Conservation (phyloP, 208 protist species). For the Trichomonas vaginalis region DNA sequence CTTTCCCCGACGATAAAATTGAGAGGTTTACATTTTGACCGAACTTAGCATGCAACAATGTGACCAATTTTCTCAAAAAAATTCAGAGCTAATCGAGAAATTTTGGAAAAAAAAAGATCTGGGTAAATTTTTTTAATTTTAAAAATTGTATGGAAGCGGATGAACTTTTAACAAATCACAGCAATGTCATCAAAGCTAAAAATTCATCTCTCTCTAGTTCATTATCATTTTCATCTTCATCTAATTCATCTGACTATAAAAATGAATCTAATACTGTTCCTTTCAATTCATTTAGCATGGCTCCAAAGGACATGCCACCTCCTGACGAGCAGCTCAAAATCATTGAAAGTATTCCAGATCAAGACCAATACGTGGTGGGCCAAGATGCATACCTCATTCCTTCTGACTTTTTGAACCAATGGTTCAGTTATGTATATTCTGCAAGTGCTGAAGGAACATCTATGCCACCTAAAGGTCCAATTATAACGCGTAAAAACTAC, state of each 20-base stretch:
- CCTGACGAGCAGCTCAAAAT: background rate
- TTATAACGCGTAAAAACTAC: background rate
- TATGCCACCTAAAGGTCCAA: background rate
- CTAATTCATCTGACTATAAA: background rate
- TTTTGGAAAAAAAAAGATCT: too few species aligned
- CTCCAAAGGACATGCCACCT: background rate
- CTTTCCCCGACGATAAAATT: too few species aligned
- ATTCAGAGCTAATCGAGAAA: too few species aligned
- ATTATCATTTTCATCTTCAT: background rate
- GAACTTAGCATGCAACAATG: too few species aligned
- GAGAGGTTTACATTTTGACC: too few species aligned
- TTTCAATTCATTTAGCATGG: background rate
- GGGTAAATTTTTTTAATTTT: too few species aligned
- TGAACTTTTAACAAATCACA: too few species aligned
- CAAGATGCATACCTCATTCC: background rate
- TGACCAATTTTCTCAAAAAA: too few species aligned
- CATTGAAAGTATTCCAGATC: background rate
- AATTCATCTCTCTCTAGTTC: background rate
- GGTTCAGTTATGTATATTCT: background rate
- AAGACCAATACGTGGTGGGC: background rate
- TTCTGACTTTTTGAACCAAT: background rate
- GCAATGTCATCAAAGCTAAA: too few species aligned
- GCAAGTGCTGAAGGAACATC: background rate
- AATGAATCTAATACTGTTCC: background rate
- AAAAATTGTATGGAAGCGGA: too few species aligned